phyloP scores from a whole-genome alignment of 306 rosid genomes.

The Calophaca sinica region DNA sequence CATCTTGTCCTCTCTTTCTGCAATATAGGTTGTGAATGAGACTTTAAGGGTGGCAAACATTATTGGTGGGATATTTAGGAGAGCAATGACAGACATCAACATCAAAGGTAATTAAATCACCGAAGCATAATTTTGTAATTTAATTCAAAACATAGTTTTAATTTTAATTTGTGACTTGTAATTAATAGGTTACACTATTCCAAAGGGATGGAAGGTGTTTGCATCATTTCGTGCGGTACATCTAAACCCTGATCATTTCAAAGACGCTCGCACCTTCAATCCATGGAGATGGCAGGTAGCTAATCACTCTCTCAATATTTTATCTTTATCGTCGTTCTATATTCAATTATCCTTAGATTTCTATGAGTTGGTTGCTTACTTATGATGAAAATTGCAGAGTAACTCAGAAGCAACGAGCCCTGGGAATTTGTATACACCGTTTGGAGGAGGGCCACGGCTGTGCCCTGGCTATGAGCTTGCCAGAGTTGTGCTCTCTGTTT shows the following conservation, averaged over 20 bases:
- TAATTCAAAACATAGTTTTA: not conserved
- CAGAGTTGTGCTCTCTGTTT: conserved; percentile 87
- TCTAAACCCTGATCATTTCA: conserved; percentile 77
- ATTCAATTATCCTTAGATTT: not conserved
- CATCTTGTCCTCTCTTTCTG: not conserved
- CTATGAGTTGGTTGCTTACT: not conserved
- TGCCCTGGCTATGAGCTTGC: conserved; percentile 98
- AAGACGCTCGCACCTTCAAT: conserved; percentile 89
- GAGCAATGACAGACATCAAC: conserved; percentile 73
- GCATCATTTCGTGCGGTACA: conserved; percentile 96
- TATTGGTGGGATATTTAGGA: conserved; percentile 87
- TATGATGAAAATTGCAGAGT: conserved; percentile 50
- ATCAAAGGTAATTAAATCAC: conserved; percentile 66
- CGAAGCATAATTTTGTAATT: not conserved
- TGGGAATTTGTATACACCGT: conserved; percentile 74
- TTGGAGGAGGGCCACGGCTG: conserved; percentile 90
- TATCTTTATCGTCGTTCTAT: not conserved
- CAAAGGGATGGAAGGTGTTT: conserved; percentile 92
- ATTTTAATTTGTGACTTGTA: conserved; percentile 2
- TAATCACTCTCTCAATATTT: too few species aligned
- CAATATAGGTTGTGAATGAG: conserved; percentile 79
- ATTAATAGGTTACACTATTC: conserved; percentile 81
- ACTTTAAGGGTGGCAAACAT: conserved; percentile 85
- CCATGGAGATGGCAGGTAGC: conserved; percentile 98
- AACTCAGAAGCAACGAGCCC: conserved; percentile 55